These are phyloP conservation scores for Psilocybe sp. DNA, from an alignment of 768 basidiomycete genomes.

Conservation along the genomic window DNA sequence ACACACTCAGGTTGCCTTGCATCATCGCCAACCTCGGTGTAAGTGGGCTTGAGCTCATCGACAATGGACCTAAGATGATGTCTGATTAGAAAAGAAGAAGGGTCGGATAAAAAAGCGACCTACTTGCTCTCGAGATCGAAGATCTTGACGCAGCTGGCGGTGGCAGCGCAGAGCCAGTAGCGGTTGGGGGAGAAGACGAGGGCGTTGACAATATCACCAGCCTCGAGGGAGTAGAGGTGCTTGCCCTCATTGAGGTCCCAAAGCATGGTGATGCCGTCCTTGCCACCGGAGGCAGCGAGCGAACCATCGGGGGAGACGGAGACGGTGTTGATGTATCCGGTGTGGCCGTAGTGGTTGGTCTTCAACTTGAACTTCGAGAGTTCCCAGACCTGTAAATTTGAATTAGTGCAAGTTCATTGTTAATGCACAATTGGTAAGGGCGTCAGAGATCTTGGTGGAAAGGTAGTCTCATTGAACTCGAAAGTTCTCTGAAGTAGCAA, in stretches of 20 bases:
- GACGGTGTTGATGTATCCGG: constrained; percentile 97
- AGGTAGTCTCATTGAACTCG: constrained; percentile 67
- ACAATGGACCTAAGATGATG: constrained; percentile 76
- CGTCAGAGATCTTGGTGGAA: constrained; percentile 89
- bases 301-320: constrained; percentile 99
- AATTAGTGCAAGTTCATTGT: constrained; percentile 13
- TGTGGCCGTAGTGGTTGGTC: constrained; percentile 99
- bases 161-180: constrained; percentile 99
- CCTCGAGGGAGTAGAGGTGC: constrained; percentile 99
- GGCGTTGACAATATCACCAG: constrained; percentile 97
- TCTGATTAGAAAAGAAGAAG: constrained; percentile 1
- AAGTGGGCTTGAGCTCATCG: constrained; percentile 97
- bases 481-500: constrained; percentile 86
- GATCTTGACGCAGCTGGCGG: constrained; percentile 96
- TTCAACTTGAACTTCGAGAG: constrained; percentile 99
- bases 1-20: constrained; percentile 87
- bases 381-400: constrained; percentile 85
- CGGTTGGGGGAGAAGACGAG: constrained; percentile 99
- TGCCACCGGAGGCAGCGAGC: constrained; percentile 97
- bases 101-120: constrained; percentile 28
- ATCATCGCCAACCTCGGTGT: constrained; percentile 69
- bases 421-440: constrained; percentile 8
- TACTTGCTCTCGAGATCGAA: constrained; percentile 99
- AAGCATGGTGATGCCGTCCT: constrained; percentile 99
- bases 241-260: constrained; percentile 99